Evolutionary conservation across 108 stramenopile species (phyloP).

Genomic region (Poteriospumella lacustris): DNA sequence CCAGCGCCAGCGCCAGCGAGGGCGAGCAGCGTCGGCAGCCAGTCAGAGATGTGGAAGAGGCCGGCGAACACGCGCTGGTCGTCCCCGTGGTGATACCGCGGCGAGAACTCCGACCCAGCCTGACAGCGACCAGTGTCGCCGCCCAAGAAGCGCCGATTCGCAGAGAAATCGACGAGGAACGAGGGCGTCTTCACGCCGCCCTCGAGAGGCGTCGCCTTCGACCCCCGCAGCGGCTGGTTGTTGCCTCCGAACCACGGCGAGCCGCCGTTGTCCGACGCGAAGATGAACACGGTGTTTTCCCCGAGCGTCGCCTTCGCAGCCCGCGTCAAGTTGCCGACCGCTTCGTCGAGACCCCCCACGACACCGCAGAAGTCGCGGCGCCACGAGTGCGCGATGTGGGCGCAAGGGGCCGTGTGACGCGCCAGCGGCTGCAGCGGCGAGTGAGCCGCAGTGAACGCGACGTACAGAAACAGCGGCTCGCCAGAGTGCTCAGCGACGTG

Average conservation of each 20-base stretch:
- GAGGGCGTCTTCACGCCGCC: conserved; percentile 36
- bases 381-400: conserved; percentile 15
- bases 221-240: conserved; percentile 42
- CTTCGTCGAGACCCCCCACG: conserved; percentile 41
- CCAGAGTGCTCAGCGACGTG: no score
- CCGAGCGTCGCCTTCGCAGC: conserved; percentile 30
- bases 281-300: conserved; percentile 38
- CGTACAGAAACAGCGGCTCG: conserved; percentile 45
- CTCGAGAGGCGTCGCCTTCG: conserved; percentile 36
- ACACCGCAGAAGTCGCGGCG: conserved; percentile 28
- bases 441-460: conserved; percentile 42
- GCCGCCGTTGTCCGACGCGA: conserved; percentile 43
- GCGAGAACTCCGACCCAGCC: no score
- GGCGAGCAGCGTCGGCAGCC: conserved; percentile 34
- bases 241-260: conserved; percentile 35
- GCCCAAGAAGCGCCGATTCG: not conserved
- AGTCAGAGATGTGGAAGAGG: conserved; percentile 36
- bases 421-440: conserved; percentile 35
- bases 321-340: conserved; percentile 16
- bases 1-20: no score
- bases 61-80: not conserved
- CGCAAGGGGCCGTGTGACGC: not conserved
- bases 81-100: no score
- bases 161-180: conserved; percentile 22
- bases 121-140: no score